These are phyloP conservation scores for Leavenworthia alabamica DNA, from an alignment of 345 rosid species.

Conservation along the genomic window DNA sequence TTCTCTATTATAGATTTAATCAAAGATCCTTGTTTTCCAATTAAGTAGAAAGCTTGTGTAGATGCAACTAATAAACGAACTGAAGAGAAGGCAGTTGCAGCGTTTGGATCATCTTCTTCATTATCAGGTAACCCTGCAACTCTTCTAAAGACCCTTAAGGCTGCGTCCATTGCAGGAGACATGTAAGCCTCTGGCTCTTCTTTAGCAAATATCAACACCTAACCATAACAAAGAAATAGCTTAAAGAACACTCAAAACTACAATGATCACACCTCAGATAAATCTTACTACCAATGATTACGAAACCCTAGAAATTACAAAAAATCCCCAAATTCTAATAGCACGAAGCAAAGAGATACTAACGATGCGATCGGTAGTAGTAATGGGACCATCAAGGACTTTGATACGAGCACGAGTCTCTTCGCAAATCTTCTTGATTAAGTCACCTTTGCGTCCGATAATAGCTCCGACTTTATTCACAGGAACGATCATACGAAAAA, in stretches of 20 bases:
- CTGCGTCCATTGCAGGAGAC: constrained; percentile 64
- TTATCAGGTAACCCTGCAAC: constrained; percentile 40
- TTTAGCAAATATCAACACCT: constrained; percentile 57
- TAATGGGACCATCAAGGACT: constrained; percentile 62
- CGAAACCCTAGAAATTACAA: constrained; percentile 7
- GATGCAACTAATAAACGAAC: constrained; percentile 69
- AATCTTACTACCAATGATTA: not conserved
- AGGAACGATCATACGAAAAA: constrained; percentile 76
- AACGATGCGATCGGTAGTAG: constrained; percentile 64
- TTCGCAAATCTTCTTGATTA: constrained; percentile 85
- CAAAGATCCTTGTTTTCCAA: constrained; percentile 83
- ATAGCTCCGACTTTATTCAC: constrained; percentile 73
- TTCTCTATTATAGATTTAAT: constrained; percentile 82
- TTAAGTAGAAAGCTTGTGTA: constrained; percentile 75
- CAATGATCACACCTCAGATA: not conserved
- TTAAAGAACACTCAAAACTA: too few relatives aligned
- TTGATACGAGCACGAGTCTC: constrained; percentile 82
- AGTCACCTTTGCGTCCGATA: constrained; percentile 79
- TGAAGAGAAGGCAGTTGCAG: constrained; percentile 51
- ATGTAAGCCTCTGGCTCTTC: constrained; percentile 48
- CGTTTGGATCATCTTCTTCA: constrained; percentile 31
- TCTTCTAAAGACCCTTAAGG: constrained; percentile 49
- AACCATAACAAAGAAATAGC: not conserved
- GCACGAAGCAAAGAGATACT: constrained; percentile 15
- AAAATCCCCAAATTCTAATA: constrained; percentile 8